Conservation (phyloP, 139 green algal species). For the Pleodorina starrii region DNA sequence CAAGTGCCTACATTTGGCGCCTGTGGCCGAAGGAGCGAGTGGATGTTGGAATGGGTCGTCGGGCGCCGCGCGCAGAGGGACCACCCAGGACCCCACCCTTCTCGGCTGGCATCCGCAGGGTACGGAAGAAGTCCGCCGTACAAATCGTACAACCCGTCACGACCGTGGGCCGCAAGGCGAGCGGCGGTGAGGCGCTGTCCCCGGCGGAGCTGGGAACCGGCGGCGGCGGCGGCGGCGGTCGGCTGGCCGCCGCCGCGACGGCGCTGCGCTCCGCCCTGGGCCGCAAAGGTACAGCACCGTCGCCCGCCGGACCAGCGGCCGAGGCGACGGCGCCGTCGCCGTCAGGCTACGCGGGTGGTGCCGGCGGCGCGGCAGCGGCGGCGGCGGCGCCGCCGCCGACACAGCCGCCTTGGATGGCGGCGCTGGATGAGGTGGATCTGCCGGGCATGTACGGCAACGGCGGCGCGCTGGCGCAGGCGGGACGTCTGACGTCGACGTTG, state of each 20-base stretch:
- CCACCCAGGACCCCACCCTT: too few relatives aligned
- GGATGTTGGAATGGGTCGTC: too few relatives aligned
- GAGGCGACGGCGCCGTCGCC: neutral
- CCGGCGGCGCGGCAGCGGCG: neutral
- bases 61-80: too few relatives aligned
- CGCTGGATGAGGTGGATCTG: slow-evolving; percentile 1
- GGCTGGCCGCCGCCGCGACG: too few relatives aligned
- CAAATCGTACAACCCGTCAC: neutral
- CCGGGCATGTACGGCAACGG: neutral
- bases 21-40: too few relatives aligned
- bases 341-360: neutral
- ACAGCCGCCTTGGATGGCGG: neutral
- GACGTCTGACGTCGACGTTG: neutral
- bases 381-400: neutral
- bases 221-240: neutral
- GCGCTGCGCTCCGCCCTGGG: neutral
- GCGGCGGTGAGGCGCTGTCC: neutral
- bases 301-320: neutral
- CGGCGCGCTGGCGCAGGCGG: neutral
- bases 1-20: too few relatives aligned
- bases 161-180: neutral
- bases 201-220: neutral
- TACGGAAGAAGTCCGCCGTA: neutral
- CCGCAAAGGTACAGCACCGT: neutral
- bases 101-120: neutral